Conservation (phyloP, 192 early-diverging fungal species). For the Linnemannia zychae region DNA sequence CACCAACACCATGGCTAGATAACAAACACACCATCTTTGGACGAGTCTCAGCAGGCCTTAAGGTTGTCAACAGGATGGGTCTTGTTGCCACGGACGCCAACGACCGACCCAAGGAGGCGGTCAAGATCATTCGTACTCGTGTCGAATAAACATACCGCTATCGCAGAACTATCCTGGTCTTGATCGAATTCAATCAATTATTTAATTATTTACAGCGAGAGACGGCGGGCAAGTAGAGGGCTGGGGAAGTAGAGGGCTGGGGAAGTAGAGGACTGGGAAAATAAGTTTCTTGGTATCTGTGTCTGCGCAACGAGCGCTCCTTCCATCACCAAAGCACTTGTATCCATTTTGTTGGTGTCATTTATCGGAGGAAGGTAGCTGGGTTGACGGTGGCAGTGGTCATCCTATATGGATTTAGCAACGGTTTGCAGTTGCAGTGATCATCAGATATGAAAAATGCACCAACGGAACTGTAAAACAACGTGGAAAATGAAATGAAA, state of each 20-base stretch:
- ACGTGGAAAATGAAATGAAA: constrained; percentile 2
- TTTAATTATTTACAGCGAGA: neutral
- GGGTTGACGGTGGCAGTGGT: neutral
- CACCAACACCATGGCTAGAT: constrained; percentile 93
- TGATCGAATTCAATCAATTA: neutral
- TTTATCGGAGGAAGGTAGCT: neutral
- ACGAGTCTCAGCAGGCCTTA: constrained; percentile 85
- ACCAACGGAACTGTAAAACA: neutral
- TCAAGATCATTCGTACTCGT: constrained; percentile 60
- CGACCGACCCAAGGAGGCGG: constrained; percentile 66
- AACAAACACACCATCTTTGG: constrained; percentile 95
- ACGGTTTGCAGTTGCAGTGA: no score
- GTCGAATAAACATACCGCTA: constrained; percentile 31
- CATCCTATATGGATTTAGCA: no score
- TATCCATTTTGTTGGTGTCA: neutral
- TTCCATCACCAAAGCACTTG: neutral
- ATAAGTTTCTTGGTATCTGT: neutral
- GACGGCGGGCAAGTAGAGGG: neutral
- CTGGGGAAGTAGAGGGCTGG: neutral
- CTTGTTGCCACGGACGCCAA: constrained; percentile 70
- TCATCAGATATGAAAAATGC: constrained; percentile 8
- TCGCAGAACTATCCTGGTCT: no score
- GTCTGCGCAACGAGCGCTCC: neutral
- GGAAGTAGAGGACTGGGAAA: neutral
- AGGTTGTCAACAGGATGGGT: constrained; percentile 85